Conservation (phyloP, 2,329 filamentous ascomycete genomes). For the Zymoseptoria tritici region DNA sequence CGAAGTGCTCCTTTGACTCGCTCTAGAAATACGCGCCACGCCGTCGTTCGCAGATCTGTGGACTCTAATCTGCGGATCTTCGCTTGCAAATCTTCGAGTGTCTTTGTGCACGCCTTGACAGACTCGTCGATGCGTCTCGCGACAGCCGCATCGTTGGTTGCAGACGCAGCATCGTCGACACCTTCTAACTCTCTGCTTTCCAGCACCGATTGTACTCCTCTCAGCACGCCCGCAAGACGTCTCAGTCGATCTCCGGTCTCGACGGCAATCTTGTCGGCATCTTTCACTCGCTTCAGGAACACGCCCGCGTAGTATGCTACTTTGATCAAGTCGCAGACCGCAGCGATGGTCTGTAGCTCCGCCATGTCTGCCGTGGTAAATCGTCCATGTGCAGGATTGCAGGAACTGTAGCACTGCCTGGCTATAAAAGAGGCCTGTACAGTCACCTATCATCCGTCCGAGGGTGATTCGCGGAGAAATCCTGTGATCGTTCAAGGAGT, state of each 20-base stretch:
- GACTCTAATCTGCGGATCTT: background rate
- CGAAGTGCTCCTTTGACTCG: constrained; percentile 11
- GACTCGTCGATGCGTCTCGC: constrained; percentile 8
- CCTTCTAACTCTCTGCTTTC: constrained; percentile 5
- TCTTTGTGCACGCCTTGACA: constrained; percentile 3
- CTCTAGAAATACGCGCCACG: constrained; percentile 2
- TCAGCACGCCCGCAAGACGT: constrained; percentile 12
- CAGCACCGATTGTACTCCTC: constrained; percentile 10
- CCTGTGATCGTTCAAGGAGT: background rate
- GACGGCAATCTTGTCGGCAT: constrained; percentile 18
- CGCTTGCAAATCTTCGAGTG: constrained; percentile 8
- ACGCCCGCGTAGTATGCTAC: constrained; percentile 9
- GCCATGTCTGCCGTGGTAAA: constrained; percentile 5
- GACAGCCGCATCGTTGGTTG: constrained; percentile 4
- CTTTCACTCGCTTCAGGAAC: constrained; percentile 17
- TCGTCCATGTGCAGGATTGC: background rate
- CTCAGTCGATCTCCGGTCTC: constrained; percentile 11
- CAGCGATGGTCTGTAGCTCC: constrained; percentile 15
- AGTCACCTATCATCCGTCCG: background rate
- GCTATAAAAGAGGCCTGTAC: background rate
- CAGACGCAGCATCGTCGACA: background rate
- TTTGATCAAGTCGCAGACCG: constrained; percentile 13
- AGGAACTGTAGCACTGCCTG: background rate
- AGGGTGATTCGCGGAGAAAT: background rate
- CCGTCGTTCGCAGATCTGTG: background rate